A percentile compares a stretch with the other conserved stretches of the same genome.
These are phyloP conservation scores for Aureobasidium mangrovei DNA, from an alignment of 2,329 filamentous ascomycete species.

Conservation along the genomic window DNA sequence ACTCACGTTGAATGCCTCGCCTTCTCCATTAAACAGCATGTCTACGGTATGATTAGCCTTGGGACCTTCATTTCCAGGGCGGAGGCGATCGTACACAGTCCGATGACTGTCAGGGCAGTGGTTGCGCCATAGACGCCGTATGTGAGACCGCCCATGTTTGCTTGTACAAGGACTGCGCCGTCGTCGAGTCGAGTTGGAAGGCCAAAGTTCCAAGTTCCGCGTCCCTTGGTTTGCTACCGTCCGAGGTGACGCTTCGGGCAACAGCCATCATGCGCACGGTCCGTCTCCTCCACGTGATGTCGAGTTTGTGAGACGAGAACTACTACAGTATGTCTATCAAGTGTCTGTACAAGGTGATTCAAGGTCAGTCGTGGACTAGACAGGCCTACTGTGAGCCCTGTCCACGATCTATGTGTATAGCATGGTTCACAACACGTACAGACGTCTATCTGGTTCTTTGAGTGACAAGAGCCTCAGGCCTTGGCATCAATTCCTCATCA, in stretches of 20 bases:
- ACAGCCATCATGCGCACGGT: slow-evolving; percentile 8
- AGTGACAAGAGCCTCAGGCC: neutral
- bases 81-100: slow-evolving; percentile 27
- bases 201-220: neutral
- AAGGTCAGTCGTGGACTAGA: no score
- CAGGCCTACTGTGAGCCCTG: no score
- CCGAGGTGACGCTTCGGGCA: slow-evolving; percentile 9
- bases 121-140: slow-evolving; percentile 30
- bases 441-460: no score
- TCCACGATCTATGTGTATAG: no score
- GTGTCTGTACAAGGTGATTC: no score
- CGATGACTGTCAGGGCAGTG: slow-evolving; percentile 28
- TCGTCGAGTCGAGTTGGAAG: neutral
- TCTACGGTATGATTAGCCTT: slow-evolving; percentile 48
- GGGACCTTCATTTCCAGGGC: neutral
- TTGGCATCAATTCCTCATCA: slow-evolving; percentile 12
- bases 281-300: neutral
- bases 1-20: slow-evolving; percentile 87
- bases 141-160: slow-evolving; percentile 25
- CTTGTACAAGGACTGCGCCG: neutral
- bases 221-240: neutral
- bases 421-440: no score
- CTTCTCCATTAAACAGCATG: slow-evolving; percentile 96
- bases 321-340: no score
- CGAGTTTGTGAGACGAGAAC: neutral